Evolutionary conservation across 306 rosid species (phyloP).

Genomic region (Crataegus laevigata): DNA sequence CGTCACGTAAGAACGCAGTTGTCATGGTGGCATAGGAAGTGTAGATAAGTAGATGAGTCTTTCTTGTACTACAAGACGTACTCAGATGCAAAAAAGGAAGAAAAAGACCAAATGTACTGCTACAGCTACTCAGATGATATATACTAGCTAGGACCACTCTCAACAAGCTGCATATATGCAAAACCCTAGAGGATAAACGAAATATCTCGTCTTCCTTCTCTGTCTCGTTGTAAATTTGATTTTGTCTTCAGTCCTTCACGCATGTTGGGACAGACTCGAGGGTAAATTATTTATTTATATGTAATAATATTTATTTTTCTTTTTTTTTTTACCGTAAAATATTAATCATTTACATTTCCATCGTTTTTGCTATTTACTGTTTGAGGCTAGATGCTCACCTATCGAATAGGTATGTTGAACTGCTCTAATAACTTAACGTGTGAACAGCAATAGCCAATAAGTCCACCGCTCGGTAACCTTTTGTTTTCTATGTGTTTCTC

Average conservation of each 20-base stretch:
- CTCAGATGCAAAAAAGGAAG: neutral
- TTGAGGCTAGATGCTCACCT: neutral
- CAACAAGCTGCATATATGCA: neutral
- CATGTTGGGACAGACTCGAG: conserved; percentile 1
- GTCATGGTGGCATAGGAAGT: neutral
- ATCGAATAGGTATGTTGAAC: too few relatives aligned
- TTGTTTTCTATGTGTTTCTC: neutral
- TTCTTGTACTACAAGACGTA: neutral
- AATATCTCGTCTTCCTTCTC: neutral
- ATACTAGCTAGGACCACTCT: neutral
- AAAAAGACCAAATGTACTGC: neutral
- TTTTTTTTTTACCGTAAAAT: neutral
- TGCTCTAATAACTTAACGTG: too few relatives aligned
- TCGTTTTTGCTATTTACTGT: neutral
- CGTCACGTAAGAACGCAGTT: neutral
- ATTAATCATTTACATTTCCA: neutral
- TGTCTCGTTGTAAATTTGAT: conserved; percentile 24
- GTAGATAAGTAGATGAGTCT: neutral
- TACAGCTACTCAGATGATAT: neutral
- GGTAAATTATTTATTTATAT: neutral
- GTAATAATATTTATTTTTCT: neutral
- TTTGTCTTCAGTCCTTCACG: neutral
- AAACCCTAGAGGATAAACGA: neutral
- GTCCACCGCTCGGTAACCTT: neutral
- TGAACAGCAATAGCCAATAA: neutral